Base-by-base conservation (phyloP, 176 grass and related monocot species). In the Hordeum vulgare region DNA sequence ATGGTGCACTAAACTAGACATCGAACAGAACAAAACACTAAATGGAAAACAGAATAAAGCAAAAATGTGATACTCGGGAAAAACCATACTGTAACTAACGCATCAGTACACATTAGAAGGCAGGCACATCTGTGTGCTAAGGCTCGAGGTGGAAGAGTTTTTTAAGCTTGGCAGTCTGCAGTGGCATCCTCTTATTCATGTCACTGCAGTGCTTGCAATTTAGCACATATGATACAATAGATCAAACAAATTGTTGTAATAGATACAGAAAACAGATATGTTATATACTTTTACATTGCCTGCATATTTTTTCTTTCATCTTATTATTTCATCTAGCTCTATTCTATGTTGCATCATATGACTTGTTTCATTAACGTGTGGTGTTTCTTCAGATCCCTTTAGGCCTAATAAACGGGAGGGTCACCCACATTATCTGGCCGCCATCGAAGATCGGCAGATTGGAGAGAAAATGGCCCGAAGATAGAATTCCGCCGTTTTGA, bases 361-460 rank as follows among this genome's bases (percentile, higher is more conserved):
- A 26, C 73, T 72, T 72, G 61, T 61, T 83, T 63, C 6, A 44
- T 57, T 54, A 17, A 21, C 37, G 57, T 73, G 2, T 57, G 45
- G 29, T 78, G 34, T 88, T 40, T 78, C 7, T 82, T 72, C 88
- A 97, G 95, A 84, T 97, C 92, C 95, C 95, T 69, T 86, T 97
- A 39, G 95, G 90, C 71, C 72, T 97, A 83, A 58, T 91, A 81
- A 72, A 77, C 21, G 90, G 92, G 74, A 93, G 88, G 82, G 84
- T 93, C 56, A 91, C 95, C n/a, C 90, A 88, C 86, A 63, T 93
- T 27, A 86, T 97, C 58, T 97, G 95, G 92, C 95, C 95, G 0
- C 95, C 92, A 3, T 83, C 79, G 14, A 94, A 90, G 86, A 91
- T 93, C 23, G 78, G 95, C 24, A 71, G 61, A 64, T n/a, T 94